These are phyloP conservation scores for Saccharum hybrid DNA, from an alignment of 202 grass and related monocot species.

Conservation along the genomic window DNA sequence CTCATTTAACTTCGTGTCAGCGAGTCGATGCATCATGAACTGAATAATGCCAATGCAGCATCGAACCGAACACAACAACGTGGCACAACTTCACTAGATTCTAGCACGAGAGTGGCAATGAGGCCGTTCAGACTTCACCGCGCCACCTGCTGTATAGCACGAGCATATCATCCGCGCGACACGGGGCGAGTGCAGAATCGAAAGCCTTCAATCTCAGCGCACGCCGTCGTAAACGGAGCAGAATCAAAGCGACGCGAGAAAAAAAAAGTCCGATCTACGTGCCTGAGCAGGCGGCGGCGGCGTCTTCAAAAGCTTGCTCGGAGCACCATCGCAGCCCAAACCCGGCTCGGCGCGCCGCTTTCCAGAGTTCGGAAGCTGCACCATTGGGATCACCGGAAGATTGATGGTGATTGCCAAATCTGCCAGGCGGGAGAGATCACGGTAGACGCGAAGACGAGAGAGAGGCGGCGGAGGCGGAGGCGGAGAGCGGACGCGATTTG, in stretches of 20 bases:
- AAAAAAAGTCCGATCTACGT: background rate
- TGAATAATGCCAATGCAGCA: background rate
- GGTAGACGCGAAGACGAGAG: too few relatives aligned
- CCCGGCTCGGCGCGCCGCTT: too few relatives aligned
- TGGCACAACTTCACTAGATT: background rate
- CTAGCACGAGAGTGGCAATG: background rate
- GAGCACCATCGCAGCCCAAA: constrained; percentile 35
- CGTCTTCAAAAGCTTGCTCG: constrained; percentile 42
- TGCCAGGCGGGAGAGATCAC: too few relatives aligned
- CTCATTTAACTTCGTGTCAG: background rate
- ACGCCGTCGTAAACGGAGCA: background rate
- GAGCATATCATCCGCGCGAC: background rate
- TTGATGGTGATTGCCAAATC: too few relatives aligned
- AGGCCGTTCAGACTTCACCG: background rate
- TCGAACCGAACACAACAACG: background rate
- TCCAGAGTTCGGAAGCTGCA: too few relatives aligned
- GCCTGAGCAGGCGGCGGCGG: constrained; percentile 25
- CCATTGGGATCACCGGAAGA: too few relatives aligned
- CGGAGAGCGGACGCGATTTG: too few relatives aligned
- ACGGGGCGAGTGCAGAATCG: background rate
- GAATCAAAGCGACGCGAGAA: background rate
- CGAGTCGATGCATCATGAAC: background rate
- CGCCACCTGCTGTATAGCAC: background rate
- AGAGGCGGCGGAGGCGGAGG: too few relatives aligned
- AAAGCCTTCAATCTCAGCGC: background rate